These are phyloP conservation scores for Coemansia furcata DNA, from an alignment of 192 early-diverging fungal genomes.

Conservation along the genomic window DNA sequence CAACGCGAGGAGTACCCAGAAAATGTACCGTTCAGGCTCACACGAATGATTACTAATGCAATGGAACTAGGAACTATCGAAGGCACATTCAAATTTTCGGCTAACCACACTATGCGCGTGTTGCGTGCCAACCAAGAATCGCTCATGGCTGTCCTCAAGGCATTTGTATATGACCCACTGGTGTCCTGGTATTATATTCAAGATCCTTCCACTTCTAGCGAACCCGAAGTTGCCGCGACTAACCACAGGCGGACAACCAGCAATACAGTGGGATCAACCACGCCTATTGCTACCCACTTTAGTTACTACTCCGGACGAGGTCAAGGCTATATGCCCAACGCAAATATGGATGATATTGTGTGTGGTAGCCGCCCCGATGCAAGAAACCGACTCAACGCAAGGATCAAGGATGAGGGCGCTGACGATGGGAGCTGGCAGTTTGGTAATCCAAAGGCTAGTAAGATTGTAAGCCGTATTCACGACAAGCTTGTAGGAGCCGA, in stretches of 20 bases:
- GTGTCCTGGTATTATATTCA: slow-evolving; percentile 30
- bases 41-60: slow-evolving; percentile 94
- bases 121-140: slow-evolving; percentile 94
- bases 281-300: background rate
- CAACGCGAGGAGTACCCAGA: slow-evolving; percentile 97
- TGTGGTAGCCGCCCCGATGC: slow-evolving; percentile 28
- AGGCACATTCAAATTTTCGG: slow-evolving; percentile 93
- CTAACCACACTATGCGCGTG: slow-evolving; percentile 95
- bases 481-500: slow-evolving; percentile 97
- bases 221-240: background rate
- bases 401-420: slow-evolving; percentile 20
- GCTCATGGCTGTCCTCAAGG: slow-evolving; percentile 98
- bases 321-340: background rate
- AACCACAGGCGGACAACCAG: background rate
- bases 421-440: slow-evolving; percentile 38
- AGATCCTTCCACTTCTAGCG: background rate
- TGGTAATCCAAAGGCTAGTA: slow-evolving; percentile 78
- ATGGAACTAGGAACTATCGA: slow-evolving; percentile 98
- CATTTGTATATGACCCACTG: slow-evolving; percentile 95
- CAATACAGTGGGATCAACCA: slow-evolving; percentile 3
- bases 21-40: slow-evolving; percentile 97
- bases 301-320: slow-evolving; percentile 1
- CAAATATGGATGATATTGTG: slow-evolving; percentile 6
- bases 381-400: background rate
- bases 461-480: slow-evolving; percentile 86